phyloP scores from a whole-genome alignment of 139 green algal species.

The Diplosphaera chodatii region DNA sequence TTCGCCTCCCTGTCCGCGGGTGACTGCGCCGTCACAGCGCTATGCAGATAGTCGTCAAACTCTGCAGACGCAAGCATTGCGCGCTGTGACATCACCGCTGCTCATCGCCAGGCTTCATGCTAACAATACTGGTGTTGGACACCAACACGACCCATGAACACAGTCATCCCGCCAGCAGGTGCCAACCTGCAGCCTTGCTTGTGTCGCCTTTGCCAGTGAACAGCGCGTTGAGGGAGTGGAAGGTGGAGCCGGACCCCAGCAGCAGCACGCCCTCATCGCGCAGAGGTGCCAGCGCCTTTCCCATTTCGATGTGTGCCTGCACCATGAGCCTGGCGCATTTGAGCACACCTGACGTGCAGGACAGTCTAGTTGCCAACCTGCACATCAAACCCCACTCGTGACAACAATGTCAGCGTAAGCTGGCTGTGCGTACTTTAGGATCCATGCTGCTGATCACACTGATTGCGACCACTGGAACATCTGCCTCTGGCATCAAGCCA shows the following conservation, averaged over 20 bases:
- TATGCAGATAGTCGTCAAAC: slow-evolving; percentile 45
- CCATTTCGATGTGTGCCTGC: slow-evolving; percentile 49
- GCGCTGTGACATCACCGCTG: too few relatives aligned
- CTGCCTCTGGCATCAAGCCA: slow-evolving; percentile 54
- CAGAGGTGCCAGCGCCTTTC: slow-evolving; percentile 59
- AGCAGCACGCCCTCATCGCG: slow-evolving; percentile 68
- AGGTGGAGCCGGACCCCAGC: slow-evolving; percentile 46
- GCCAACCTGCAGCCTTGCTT: not conserved
- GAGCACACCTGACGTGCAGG: too few relatives aligned
- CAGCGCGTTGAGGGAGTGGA: slow-evolving; percentile 55
- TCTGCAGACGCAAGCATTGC: not conserved
- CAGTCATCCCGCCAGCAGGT: not conserved
- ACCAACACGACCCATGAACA: not conserved
- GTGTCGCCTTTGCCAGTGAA: not conserved
- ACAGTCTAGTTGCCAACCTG: too few relatives aligned
- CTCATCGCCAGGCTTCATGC: too few relatives aligned
- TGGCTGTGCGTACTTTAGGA: slow-evolving; percentile 17
- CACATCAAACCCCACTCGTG: too few relatives aligned
- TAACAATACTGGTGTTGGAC: not conserved
- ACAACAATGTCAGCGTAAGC: too few relatives aligned
- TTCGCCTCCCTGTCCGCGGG: slow-evolving; percentile 1
- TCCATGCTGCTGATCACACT: slow-evolving; percentile 37
- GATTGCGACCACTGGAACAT: slow-evolving; percentile 61
- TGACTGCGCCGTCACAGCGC: slow-evolving; percentile 5
- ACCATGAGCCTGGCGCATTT: not conserved